Base-by-base conservation (phyloP, 768 basidiomycete genomes). In the Russula griseocarnosa region DNA sequence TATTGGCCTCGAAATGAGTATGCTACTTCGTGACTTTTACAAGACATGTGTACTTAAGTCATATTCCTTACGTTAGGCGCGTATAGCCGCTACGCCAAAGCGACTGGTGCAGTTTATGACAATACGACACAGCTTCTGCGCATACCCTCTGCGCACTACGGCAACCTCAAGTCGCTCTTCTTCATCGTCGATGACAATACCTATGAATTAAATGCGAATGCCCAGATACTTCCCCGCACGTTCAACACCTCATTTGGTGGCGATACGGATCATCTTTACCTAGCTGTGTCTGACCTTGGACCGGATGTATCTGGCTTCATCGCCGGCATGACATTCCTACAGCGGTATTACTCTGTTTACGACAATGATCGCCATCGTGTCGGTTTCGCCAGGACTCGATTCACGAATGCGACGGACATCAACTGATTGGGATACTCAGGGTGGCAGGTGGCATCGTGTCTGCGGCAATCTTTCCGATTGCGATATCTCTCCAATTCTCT, bases 271-370 rank as follows among this genome's bases (percentile, higher is more conserved):
- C 58, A 65, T 62, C 72, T 82, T 36, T 81, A 81, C 70, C 73
- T 76, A 34, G 69, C 79, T 56, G 74, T 79, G 53, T 60, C 56
- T n/a, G 34, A 34, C 34, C 34, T 34, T 34, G 32, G 32, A 32
- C 32, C 32, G 30, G 0, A 30, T 5, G 5, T 28, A 2, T 30
- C 30, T 30, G 5, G 30, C 30, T 83, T 85, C 66, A 77, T 86
- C 71, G 79, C 83, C 71, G 82, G 84, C 18, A 77, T 75, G 69
- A 69, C 73, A 5, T 85, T 83, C 78, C 75, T 85, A 32, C 79
- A 83, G 73, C 83, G 86, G 18, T 87, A 83, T 79, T 87, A 87
- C 75, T 77, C 82, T 32, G 85, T 86, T 46, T 87, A 75, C 70
- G 86, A 88, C 70, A 84, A 85, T 53, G 72, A 77, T 51, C 82